Evolutionary conservation across 1,284 basidiomycete genomes (phyloP), one percentile per base, ranked within the genome.

Genomic region (Naganishia sp.): DNA sequence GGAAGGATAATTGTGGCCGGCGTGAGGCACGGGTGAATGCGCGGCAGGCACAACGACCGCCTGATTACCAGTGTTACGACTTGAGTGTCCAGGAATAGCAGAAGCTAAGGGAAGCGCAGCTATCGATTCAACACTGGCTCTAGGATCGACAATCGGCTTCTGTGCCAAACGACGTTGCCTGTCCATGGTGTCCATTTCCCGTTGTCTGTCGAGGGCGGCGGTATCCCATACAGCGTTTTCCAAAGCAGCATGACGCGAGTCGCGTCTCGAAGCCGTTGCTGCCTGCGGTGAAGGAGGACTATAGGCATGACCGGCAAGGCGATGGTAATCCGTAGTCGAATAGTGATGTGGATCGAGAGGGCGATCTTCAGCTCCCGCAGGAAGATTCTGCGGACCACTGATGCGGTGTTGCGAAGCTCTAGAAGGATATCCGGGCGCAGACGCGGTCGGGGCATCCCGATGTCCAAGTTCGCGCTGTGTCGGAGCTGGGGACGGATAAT

Each of bases 281-380:
- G 15, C 43, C 13, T 50, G 46, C 18, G 59, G 48, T 39, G 59
- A 57, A 46, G 28, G 31, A 57, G 55, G 59, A 28, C 23, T 23
- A 44, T 61, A 61, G 15, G 36, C 59, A 21, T 61, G 59, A 11
- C 46, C 33, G 9, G 59, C 33, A 16, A 61, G 21, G 16, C 59
- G 59, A 52, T 61, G 59, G 25, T 61, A 61, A 21, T 61, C 59
- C 36, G 59, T 52, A 36, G 59, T 28, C 4, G 59, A 36, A 48
- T 61, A 61, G 11, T 48, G 57, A 39, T 61, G 59, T 23, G 59
- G 59, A 36, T 52, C 59, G 11, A 61, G 21, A 18, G 59, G 28
- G 21, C 59, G 28, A 28, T 61, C 59, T 61, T 61, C 59, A 11
- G 15, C 33, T 45, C 56, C 56, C n/a, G 56, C 44, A 6, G 56